phyloP scores from a whole-genome alignment of 2,329 filamentous ascomycete species.

The Tolypocladium amazonense region DNA sequence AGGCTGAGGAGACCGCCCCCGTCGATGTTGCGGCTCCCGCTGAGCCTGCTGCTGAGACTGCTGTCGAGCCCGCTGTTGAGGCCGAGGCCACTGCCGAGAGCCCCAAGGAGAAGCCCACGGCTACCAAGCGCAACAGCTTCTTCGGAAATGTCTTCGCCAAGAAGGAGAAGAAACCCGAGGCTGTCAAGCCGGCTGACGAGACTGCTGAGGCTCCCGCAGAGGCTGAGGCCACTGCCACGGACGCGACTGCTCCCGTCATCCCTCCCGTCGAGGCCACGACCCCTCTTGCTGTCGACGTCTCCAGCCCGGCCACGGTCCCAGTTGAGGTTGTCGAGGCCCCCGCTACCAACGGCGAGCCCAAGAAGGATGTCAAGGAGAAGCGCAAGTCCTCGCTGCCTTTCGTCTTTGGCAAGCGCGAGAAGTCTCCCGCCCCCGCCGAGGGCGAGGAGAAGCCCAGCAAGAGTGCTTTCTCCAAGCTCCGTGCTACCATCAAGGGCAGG shows the following conservation, averaged over 20 bases:
- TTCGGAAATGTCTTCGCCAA: slow-evolving; percentile 40
- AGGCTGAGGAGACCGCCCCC: slow-evolving; percentile 24
- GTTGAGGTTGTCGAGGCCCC: slow-evolving; percentile 36
- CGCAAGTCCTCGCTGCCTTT: slow-evolving; percentile 70
- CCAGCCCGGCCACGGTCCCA: slow-evolving; percentile 33
- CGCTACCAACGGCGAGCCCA: slow-evolving; percentile 40
- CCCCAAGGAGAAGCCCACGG: slow-evolving; percentile 37
- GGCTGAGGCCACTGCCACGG: slow-evolving; percentile 28
- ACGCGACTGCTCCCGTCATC: slow-evolving; percentile 47
- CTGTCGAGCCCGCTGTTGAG: slow-evolving; percentile 21
- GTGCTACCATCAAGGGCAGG: slow-evolving; percentile 44
- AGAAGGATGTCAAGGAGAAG: slow-evolving; percentile 66
- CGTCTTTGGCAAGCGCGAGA: slow-evolving; percentile 70
- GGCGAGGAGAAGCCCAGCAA: slow-evolving; percentile 41
- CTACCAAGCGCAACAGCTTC: slow-evolving; percentile 46
- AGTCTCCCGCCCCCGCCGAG: slow-evolving; percentile 44
- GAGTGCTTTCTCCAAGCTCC: slow-evolving; percentile 50
- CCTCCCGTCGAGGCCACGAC: slow-evolving; percentile 47
- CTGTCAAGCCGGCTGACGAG: slow-evolving; percentile 28
- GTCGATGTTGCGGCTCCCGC: slow-evolving; percentile 21
- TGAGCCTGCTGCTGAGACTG: slow-evolving; percentile 20
- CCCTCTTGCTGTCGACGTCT: slow-evolving; percentile 44
- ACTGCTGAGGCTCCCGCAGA: slow-evolving; percentile 31
- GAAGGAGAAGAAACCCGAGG: slow-evolving; percentile 50
- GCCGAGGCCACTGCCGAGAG: slow-evolving; percentile 30